phyloP scores from a whole-genome alignment of 23 red algal species.

The Pyropia haitanensis region DNA sequence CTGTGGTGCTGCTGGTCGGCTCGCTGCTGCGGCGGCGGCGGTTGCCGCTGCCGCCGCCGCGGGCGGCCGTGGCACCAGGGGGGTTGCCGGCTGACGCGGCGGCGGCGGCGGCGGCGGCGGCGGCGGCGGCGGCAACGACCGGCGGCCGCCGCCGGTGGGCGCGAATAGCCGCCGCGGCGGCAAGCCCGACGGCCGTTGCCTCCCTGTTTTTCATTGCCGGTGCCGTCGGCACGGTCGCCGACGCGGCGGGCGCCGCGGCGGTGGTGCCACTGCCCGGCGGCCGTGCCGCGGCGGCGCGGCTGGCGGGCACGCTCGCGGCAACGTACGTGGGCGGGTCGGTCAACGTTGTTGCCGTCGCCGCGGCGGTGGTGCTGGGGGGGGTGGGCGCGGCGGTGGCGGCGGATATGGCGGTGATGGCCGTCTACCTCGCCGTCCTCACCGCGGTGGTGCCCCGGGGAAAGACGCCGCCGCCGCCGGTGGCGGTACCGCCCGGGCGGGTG shows the following conservation, averaged over 20 bases:
- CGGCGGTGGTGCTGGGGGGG: constrained; percentile 11
- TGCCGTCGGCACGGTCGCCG: constrained; percentile 35
- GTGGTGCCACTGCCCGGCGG: not conserved
- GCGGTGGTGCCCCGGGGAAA: not conserved
- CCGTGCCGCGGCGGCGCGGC: not conserved
- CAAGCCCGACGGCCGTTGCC: not conserved
- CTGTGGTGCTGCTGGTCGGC: not conserved
- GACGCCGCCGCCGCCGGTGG: no score
- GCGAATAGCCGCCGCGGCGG: not conserved
- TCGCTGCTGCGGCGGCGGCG: no score
- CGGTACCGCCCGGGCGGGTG: no score
- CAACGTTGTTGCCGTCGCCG: constrained; percentile 38
- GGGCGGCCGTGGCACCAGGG: no score
- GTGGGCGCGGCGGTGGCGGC: constrained; percentile 20
- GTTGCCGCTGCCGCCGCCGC: no score
- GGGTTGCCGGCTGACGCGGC: not conserved
- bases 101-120: not conserved
- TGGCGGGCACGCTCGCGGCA: constrained; percentile 20
- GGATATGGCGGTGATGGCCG: constrained; percentile 25
- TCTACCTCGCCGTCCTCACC: constrained; percentile 35
- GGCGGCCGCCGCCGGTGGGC: not conserved
- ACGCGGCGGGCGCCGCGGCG: constrained; percentile 12
- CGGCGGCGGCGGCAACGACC: not conserved
- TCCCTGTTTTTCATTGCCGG: constrained; percentile 7
- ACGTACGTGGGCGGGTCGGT: constrained; percentile 59